Base-by-base conservation (phyloP, 1,139 yeast species). In the Pichia sp. region DNA sequence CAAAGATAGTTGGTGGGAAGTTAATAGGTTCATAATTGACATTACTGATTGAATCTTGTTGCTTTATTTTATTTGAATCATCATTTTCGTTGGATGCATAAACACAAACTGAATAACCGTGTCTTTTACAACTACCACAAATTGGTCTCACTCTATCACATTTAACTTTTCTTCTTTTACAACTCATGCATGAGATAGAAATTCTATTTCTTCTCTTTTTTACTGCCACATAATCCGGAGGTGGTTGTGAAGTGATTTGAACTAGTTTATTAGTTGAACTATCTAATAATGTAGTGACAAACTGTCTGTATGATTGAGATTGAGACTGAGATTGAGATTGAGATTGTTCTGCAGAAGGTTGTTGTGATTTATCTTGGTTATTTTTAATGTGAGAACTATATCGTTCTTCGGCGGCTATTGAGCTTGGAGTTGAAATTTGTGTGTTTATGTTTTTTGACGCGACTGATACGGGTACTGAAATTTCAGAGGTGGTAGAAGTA, bases 131-230 rank as follows among this genome's bases (percentile, higher is more conserved):
- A 20, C 77, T 63, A 0, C 74, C 69, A 53, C 80, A 75, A 19
- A 61, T 51, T 2, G 80, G 80, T 48, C 72, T 62, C 23, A 53
- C 56, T 42, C 76, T 68, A 51, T 75, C 80, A 62, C 80, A 75
- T 50, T 71, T 57, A 31, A 58, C 53, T 40, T 59, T 59, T 32
- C 56, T 50, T 19, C 48, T 43, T 37, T 56, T 53, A 42, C 63
- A 59, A 18, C 48, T 50, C 35, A 56, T 40, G 43, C 63, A 59
- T 2, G 62, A 57, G 0, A 57, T 48, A 6, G 61, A 50, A 9
- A 52, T 50, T 25, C 62, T 43, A 41, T 57, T 56, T 29, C 62
- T 46, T 41, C 48, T 51, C 19, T 56, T 50, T 35, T 56, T 57
- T n/a, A 43, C 41, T 1, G 48, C 48, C 2, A 39, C 31, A 24